Evolutionary conservation across 179 eudicot genomes (phyloP).

Genomic region (Monotropa hypopitys): DNA sequence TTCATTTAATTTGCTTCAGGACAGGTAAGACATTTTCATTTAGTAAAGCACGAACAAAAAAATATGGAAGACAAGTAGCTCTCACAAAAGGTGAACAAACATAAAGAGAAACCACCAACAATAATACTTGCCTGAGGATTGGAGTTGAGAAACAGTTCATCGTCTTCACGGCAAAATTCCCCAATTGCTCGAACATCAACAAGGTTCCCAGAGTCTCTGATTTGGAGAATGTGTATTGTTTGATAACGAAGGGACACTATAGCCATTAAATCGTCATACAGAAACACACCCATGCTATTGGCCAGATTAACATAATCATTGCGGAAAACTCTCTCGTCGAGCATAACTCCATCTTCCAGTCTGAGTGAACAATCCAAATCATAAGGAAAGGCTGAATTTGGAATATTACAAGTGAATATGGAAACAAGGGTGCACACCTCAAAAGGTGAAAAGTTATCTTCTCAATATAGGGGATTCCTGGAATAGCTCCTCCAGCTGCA

Average conservation of each 20-base stretch:
- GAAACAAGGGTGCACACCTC: slow-evolving; percentile 34
- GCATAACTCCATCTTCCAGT: slow-evolving; percentile 75
- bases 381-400: neutral
- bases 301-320: slow-evolving; percentile 80
- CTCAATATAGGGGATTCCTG: slow-evolving; percentile 79
- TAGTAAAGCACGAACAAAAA: neutral
- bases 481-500: slow-evolving; percentile 66
- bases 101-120: neutral
- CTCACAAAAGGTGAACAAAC: slow-evolving; percentile 1
- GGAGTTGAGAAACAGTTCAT: slow-evolving; percentile 76
- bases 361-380: slow-evolving; percentile 25
- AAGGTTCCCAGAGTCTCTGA: slow-evolving; percentile 80
- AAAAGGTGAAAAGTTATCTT: slow-evolving; percentile 82
- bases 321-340: slow-evolving; percentile 80
- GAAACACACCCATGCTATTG: slow-evolving; percentile 72
- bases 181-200: slow-evolving; percentile 88
- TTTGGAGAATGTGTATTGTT: slow-evolving; percentile 81
- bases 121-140: slow-evolving; percentile 58
- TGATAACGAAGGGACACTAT: slow-evolving; percentile 90
- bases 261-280: slow-evolving; percentile 86
- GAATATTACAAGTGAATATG: neutral
- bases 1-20: neutral
- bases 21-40: neutral
- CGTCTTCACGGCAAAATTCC: slow-evolving; percentile 87
- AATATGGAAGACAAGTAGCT: neutral